Base-by-base conservation (phyloP, 805 yeast species). In the Ogataea pilisensis region DNA sequence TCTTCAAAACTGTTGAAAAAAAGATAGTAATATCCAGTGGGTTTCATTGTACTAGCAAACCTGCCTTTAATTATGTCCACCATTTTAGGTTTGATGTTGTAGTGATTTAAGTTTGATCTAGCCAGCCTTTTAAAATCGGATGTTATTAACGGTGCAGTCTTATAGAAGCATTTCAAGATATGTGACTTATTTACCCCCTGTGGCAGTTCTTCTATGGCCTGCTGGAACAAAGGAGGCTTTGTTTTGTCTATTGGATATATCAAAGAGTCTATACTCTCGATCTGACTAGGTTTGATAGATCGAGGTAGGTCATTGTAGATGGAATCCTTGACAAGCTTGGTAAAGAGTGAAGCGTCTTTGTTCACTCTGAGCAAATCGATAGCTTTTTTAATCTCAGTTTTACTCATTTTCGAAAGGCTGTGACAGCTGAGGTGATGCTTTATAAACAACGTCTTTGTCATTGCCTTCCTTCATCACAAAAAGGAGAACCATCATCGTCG, bases 21-120 rank as follows among this genome's bases (percentile, higher is more conserved):
- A 27, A 83, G 57, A 54, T 73, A 82, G 55, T 78, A 79, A 4
- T 71, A 67, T 31, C 75, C 73, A 43, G 68, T 60, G 22, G 74
- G 69, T 29, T 60, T 46, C 19, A 82, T 54, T 14, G 64, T 69
- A 2, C 55, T 37, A 0, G 77, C 73, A 45, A 72, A 64, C 38
- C 89, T 57, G 11, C 75, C 74, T 42, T 78, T 70, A 13, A 76
- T 63, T 3, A 73, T 67, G n/a, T 58, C 58, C 37, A 74, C 65
- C 22, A 55, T 61, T 12, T 51, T 43, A 16, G 46, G 44, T 21
- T 38, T 45, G 13, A 25, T 43, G 33, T 35, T 38, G 45, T 24
- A 49, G 43, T n/a, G 62, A 49, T 27, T 53, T 34, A 48, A 60
- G 61, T 16, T 39, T 51, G 39, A 69, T 48, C 24, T 64, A 66